phyloP scores from a whole-genome alignment of 495 filamentous ascomycete genomes.

The Glonium stellatum region DNA sequence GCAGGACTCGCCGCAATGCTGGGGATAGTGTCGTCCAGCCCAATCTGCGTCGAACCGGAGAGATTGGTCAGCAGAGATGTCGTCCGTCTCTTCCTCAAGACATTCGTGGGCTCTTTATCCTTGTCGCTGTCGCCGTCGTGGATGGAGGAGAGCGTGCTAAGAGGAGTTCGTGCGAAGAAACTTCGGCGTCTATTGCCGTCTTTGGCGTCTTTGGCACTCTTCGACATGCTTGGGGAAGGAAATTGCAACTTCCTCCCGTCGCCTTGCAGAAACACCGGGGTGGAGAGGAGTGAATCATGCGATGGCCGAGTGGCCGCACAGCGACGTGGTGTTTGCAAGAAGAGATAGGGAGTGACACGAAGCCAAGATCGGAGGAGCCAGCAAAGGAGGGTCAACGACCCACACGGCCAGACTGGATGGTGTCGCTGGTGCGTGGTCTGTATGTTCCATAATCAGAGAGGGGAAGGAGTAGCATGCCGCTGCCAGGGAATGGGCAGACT shows the following conservation, averaged over 20 bases:
- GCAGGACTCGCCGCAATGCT: not conserved
- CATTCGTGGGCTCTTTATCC: conserved; percentile 20
- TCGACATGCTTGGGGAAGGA: conserved; percentile 25
- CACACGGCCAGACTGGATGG: not conserved
- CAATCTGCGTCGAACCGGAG: conserved; percentile 6
- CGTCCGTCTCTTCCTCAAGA: conserved; percentile 31
- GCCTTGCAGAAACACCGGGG: not conserved
- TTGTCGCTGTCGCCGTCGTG: conserved; percentile 16
- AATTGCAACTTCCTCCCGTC: not conserved
- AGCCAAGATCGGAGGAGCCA: conserved; percentile 3
- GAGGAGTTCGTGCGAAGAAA: conserved; percentile 24
- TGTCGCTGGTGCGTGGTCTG: not conserved
- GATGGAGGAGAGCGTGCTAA: conserved; percentile 22
- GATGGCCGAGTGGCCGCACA: not conserved
- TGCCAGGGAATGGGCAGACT: not conserved
- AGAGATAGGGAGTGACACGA: not conserved
- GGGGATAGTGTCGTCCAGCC: conserved; percentile 9
- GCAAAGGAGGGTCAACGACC: not conserved
- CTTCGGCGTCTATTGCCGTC: conserved; percentile 28
- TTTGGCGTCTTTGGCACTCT: conserved; percentile 20
- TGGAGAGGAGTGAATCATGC: not conserved
- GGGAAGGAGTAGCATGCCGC: not conserved
- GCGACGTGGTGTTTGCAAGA: not conserved
- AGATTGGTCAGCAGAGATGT: conserved; percentile 26
- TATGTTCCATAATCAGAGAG: not conserved